Evolutionary conservation across 2,329 filamentous ascomycete species (phyloP).

Genomic region (Didymella arachidicola): DNA sequence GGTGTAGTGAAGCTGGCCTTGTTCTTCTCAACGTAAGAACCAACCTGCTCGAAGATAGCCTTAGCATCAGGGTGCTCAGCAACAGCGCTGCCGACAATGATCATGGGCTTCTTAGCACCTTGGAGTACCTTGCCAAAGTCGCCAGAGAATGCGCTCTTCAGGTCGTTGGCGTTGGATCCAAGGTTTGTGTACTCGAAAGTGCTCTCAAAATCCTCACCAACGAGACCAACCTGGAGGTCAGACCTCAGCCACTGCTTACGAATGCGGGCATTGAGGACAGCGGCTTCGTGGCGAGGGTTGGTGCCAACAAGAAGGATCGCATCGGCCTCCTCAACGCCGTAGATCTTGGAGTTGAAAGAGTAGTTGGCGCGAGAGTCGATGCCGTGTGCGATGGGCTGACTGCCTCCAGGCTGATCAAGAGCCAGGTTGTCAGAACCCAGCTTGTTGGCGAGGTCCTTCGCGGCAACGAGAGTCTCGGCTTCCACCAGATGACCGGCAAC

Average conservation of each 20-base stretch:
- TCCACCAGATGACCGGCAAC: constrained; percentile 91
- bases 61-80: constrained; percentile 92
- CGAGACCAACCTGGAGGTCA: constrained; percentile 88
- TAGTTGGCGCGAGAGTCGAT: constrained; percentile 94
- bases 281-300: constrained; percentile 94
- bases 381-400: constrained; percentile 86
- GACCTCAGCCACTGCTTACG: constrained; percentile 97
- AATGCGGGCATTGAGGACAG: constrained; percentile 94
- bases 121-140: constrained; percentile 92
- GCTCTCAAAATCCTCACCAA: constrained; percentile 89
- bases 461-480: constrained; percentile 90
- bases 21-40: constrained; percentile 92
- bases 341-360: constrained; percentile 94
- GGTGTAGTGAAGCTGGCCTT: constrained; percentile 83
- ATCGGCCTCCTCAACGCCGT: constrained; percentile 92
- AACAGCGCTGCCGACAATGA: constrained; percentile 90
- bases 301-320: constrained; percentile 90
- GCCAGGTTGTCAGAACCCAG: constrained; percentile 96
- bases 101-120: constrained; percentile 90
- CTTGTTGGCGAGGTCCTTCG: constrained; percentile 97
- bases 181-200: constrained; percentile 96
- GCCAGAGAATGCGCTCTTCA: constrained; percentile 86
- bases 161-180: constrained; percentile 76
- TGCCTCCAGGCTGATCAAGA: constrained; percentile 86
- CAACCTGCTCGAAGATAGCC: constrained; percentile 90